Evolutionary conservation across 441 rosid genomes (phyloP).

Genomic region (Pelargonium cotyledonis): DNA sequence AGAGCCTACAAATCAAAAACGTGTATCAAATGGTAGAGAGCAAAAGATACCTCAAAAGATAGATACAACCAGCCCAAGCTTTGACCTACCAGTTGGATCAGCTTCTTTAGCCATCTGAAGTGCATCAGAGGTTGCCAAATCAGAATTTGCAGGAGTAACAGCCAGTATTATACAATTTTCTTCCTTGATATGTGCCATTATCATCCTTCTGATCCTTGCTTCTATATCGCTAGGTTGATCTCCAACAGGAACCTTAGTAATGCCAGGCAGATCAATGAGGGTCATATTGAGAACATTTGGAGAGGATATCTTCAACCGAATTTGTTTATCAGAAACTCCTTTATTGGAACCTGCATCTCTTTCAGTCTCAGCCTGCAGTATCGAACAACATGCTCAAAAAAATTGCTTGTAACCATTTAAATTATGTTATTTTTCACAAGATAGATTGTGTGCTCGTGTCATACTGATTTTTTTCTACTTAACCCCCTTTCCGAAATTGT

Average conservation of each 20-base stretch:
- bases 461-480: neutral
- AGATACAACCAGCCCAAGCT: neutral
- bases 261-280: slow-evolving; percentile 71
- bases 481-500: too few species aligned
- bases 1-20: neutral
- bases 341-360: slow-evolving; percentile 56
- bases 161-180: slow-evolving; percentile 64
- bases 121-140: slow-evolving; percentile 79
- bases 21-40: neutral
- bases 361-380: slow-evolving; percentile 58
- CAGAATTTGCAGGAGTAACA: slow-evolving; percentile 70
- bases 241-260: slow-evolving; percentile 74
- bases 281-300: slow-evolving; percentile 65
- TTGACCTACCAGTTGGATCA: slow-evolving; percentile 50
- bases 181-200: slow-evolving; percentile 39
- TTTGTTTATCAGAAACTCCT: slow-evolving; percentile 60
- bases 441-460: neutral
- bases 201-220: slow-evolving; percentile 50
- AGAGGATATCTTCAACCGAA: slow-evolving; percentile 51
- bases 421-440: neutral
- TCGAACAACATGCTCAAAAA: slow-evolving; percentile 12
- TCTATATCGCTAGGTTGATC: slow-evolving; percentile 69
- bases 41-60: neutral
- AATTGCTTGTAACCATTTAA: neutral
- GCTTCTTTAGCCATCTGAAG: slow-evolving; percentile 62